These are phyloP conservation scores for Chloridella minuta DNA, from an alignment of 352 stramenopile species.

Conservation along the genomic window DNA sequence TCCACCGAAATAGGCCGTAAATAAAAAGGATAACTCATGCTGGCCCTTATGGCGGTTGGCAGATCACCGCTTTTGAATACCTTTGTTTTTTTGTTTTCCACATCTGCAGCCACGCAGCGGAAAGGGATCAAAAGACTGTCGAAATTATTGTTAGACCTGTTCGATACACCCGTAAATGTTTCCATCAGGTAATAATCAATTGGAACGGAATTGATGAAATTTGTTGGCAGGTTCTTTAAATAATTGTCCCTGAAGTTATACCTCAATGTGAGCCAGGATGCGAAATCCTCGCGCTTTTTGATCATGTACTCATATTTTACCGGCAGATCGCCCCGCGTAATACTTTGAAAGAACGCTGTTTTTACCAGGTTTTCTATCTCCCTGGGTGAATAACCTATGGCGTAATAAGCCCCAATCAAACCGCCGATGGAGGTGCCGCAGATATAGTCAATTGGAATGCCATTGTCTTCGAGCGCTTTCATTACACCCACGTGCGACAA, in stretches of 20 bases:
- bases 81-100: background rate
- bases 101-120: background rate
- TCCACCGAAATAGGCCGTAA: background rate
- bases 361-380: background rate
- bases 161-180: background rate
- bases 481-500: background rate
- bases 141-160: background rate
- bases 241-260: too few relatives aligned
- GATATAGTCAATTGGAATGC: background rate
- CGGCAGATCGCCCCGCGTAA: background rate
- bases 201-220: too few relatives aligned
- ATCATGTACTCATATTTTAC: background rate
- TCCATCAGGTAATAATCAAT: too few relatives aligned
- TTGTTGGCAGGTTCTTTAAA: too few relatives aligned
- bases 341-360: background rate
- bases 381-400: background rate
- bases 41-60: background rate
- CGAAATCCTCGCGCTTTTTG: too few relatives aligned
- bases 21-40: background rate
- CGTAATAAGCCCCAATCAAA: background rate
- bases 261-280: too few relatives aligned
- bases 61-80: background rate
- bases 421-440: background rate
- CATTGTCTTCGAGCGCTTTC: background rate
- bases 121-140: background rate